Evolutionary conservation across 495 filamentous ascomycete species (phyloP).

Genomic region (Recurvomyces mirabilis): DNA sequence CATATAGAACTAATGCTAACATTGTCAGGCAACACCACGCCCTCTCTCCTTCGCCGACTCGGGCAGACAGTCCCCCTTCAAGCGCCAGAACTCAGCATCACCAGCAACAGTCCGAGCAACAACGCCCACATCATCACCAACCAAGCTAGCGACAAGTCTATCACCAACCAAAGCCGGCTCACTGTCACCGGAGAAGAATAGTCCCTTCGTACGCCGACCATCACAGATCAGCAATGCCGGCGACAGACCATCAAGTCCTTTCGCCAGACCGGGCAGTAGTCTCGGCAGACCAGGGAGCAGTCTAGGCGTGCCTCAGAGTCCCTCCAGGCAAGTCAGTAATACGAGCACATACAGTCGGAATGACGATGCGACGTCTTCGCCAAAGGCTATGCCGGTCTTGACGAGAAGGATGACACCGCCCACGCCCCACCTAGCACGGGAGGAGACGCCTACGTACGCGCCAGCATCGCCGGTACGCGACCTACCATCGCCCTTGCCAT

Average conservation of each 20-base stretch:
- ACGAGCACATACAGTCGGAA: neutral
- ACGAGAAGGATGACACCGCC: neutral
- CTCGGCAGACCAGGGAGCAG: constrained; percentile 12
- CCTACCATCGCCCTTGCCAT: constrained; percentile 1
- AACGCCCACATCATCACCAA: constrained; percentile 10
- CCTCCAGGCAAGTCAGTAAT: constrained; percentile 8
- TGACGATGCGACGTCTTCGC: neutral
- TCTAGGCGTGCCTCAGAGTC: constrained; percentile 9
- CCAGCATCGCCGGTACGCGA: neutral
- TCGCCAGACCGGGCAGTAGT: constrained; percentile 13
- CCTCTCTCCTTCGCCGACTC: constrained; percentile 12
- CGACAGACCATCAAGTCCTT: constrained; percentile 15
- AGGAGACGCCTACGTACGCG: neutral
- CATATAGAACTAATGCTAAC: no score
- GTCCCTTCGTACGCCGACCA: constrained; percentile 19
- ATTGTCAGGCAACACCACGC: no score
- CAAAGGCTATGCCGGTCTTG: neutral
- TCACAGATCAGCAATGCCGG: constrained; percentile 13
- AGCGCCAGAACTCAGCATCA: constrained; percentile 16
- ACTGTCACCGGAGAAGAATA: constrained; percentile 18
- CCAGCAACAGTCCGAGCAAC: constrained; percentile 15
- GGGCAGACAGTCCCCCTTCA: constrained; percentile 20
- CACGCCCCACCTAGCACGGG: neutral
- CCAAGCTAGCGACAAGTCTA: neutral
- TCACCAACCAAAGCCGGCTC: constrained; percentile 4